Conservation (phyloP, 2,329 filamentous ascomycete genomes). For the Colletotrichum simmondsii region DNA sequence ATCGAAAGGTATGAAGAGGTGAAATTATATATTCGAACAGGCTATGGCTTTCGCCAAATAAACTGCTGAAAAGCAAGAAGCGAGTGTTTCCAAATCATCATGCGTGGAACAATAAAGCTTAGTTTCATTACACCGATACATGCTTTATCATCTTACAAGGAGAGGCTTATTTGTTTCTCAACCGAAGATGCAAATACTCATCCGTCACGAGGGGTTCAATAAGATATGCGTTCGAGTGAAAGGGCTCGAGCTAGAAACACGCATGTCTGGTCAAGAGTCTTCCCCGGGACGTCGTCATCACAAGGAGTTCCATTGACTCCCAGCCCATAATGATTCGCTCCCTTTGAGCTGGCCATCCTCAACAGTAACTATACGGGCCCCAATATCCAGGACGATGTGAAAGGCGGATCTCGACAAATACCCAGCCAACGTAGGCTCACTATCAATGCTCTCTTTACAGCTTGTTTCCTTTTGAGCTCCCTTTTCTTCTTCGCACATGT, state of each 20-base stretch:
- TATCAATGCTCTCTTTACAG: neutral
- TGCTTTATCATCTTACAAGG: neutral
- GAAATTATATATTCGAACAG: no score
- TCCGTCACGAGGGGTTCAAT: neutral
- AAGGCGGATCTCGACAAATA: neutral
- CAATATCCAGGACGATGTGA: neutral
- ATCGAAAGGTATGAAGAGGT: no score
- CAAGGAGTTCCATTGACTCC: neutral
- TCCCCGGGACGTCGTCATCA: neutral
- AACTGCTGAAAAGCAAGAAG: no score
- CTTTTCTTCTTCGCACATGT: neutral
- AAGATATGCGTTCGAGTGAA: neutral
- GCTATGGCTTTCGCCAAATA: no score
- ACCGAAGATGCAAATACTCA: neutral
- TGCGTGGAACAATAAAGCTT: no score
- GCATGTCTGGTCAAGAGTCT: neutral
- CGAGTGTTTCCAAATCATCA: no score
- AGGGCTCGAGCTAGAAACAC: neutral
- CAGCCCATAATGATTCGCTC: neutral
- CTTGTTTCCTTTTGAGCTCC: neutral
- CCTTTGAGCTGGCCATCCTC: neutral
- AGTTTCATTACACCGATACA: neutral
- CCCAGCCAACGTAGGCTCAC: neutral
- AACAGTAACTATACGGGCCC: neutral
- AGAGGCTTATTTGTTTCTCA: neutral